phyloP scores from a whole-genome alignment of 805 yeast species.

The Yarrowia deformans region DNA sequence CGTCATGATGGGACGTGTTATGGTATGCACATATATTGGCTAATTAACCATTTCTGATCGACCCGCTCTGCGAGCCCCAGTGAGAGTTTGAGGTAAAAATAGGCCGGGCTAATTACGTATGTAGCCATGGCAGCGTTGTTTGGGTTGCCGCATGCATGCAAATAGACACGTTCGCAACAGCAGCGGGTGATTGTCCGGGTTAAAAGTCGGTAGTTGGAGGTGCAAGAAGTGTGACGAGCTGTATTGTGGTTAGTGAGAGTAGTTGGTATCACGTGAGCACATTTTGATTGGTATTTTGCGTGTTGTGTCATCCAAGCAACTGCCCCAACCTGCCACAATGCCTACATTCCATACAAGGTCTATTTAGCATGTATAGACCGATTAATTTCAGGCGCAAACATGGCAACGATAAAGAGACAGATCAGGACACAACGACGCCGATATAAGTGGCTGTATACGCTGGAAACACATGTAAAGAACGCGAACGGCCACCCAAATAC shows the following conservation, averaged over 20 bases:
- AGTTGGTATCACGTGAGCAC: no score
- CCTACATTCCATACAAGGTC: conserved; percentile 37
- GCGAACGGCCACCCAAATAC: neutral
- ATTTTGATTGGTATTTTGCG: no score
- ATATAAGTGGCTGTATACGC: no score
- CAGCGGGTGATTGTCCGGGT: neutral
- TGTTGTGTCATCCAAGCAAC: no score
- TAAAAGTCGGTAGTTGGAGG: no score
- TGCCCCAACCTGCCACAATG: neutral
- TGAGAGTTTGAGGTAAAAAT: conserved; percentile 16
- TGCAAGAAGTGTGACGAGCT: no score
- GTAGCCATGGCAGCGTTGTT: neutral
- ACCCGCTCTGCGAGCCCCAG: neutral
- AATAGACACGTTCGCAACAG: conserved; percentile 19
- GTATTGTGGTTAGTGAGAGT: no score
- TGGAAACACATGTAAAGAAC: neutral
- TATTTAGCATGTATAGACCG: conserved; percentile 21
- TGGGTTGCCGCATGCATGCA: conserved; percentile 24
- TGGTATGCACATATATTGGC: conserved; percentile 22
- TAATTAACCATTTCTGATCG: conserved; percentile 17
- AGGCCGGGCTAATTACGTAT: conserved; percentile 11
- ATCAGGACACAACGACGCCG: no score
- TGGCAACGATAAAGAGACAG: neutral
- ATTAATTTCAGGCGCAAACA: conserved; percentile 17
- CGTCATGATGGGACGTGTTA: conserved; percentile 8